Percentiles rank a stretch among this genome's conserved stretches.
These are phyloP conservation scores for Vitis hybrid DNA, from an alignment of 177 flowering plant genomes.

Conservation along the genomic window DNA sequence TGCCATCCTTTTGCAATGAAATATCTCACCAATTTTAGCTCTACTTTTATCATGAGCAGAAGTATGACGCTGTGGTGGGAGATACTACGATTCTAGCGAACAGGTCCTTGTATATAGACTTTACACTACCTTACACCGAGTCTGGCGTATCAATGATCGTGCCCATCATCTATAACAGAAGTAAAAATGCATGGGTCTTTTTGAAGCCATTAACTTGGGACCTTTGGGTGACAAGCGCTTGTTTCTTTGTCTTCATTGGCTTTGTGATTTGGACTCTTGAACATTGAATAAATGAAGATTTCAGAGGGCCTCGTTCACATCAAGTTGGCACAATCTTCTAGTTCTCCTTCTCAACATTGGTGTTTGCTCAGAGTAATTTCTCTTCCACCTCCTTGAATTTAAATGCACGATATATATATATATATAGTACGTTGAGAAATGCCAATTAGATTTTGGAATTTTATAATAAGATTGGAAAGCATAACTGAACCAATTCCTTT, in stretches of 20 bases:
- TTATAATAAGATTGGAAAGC: no score
- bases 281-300: slow-evolving; percentile 21
- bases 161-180: slow-evolving; percentile 11
- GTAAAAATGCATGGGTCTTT: slow-evolving; percentile 40
- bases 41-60: slow-evolving; percentile 12
- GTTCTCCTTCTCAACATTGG: slow-evolving; percentile 49
- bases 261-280: slow-evolving; percentile 39
- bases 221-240: slow-evolving; percentile 41
- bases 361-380: no score
- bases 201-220: slow-evolving; percentile 39
- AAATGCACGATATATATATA: no score
- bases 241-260: slow-evolving; percentile 36
- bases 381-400: not conserved
- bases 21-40: no score
- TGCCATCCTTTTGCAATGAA: not conserved
- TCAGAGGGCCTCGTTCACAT: slow-evolving; percentile 23
- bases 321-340: slow-evolving; percentile 33
- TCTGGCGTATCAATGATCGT: slow-evolving; percentile 45
- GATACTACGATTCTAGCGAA: slow-evolving; percentile 44
- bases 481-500: no score
- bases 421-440: no score
- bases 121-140: slow-evolving; percentile 45
- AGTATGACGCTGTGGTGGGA: slow-evolving; percentile 44
- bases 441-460: no score
- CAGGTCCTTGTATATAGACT: slow-evolving; percentile 39